Evolutionary conservation across 305 asterid species (phyloP), one percentile per base, ranked within the genome.

Genomic region (Fraxinus greggii): DNA sequence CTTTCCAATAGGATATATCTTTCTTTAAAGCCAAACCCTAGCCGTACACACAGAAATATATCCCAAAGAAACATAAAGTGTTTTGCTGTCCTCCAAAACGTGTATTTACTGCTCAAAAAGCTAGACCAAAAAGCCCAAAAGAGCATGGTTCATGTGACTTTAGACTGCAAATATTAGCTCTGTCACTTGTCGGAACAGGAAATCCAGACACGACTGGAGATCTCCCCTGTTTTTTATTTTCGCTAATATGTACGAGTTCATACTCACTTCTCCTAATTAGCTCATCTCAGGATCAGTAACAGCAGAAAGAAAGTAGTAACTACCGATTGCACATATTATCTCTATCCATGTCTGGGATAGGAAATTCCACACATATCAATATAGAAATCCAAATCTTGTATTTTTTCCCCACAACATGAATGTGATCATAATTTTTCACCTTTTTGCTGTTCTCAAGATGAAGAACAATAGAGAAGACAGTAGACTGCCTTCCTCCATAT

Each of bases 1-100:
- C n/a, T 63, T 26, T n/a, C 24, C 42, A n/a, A 75, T 78, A 17
- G 72, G 54, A 67, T 80, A 54, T 54, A 54, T 54, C 79, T 17
- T 1, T 78, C 54, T 51, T 21, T 31, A 76, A 33, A 82, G 77
- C 78, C 54, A 77, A 2, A n/a, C 54, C 35, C 61, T 33, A 24
- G 67, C 75, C 32, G 31, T 23, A 31, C 28, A 59, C 61, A 67
- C 70, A 78, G 7, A 63, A 26, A 75, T 76, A 36, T 36, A 19
- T 78, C 51, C n/a, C 45, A 1, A 42, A 38, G 67, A 59, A 17
- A 24, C 32, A 45, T 29, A 32, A 40, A 76, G 26, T 24, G 17
- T 45, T 76, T 26, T 76, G 31, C 7, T 59, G 69, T 21, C 24
- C 29, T 59, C 69, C 29, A 59, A 21, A 59, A 21, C 31, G 5